Evolutionary conservation across 352 stramenopile species (phyloP).

Genomic region (Globisporangium radiosum): DNA sequence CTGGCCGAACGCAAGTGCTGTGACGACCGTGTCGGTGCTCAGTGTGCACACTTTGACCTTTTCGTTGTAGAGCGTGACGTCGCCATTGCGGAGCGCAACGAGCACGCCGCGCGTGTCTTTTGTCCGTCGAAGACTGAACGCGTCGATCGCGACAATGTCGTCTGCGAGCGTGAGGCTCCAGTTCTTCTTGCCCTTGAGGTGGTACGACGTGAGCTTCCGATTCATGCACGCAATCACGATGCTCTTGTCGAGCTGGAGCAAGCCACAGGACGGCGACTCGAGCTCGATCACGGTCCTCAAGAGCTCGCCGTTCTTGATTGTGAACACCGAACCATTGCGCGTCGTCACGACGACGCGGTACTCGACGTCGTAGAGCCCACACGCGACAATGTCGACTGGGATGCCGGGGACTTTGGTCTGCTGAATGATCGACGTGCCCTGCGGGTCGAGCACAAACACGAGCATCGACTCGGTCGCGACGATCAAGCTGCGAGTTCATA

Average conservation of each 20-base stretch:
- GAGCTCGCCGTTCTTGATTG: slow-evolving; percentile 89
- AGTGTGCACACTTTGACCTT: slow-evolving; percentile 81
- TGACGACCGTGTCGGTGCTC: slow-evolving; percentile 53
- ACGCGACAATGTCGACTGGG: slow-evolving; percentile 70
- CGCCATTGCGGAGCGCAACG: slow-evolving; percentile 77
- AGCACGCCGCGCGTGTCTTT: slow-evolving; percentile 77
- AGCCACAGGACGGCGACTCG: slow-evolving; percentile 62
- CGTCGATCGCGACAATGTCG: slow-evolving; percentile 77
- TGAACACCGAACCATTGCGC: slow-evolving; percentile 82
- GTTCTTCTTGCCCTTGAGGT: slow-evolving; percentile 90
- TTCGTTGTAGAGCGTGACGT: slow-evolving; percentile 87
- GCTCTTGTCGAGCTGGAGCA: slow-evolving; percentile 78
- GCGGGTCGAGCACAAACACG: slow-evolving; percentile 70
- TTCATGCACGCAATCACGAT: slow-evolving; percentile 88
- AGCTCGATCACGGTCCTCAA: slow-evolving; percentile 85
- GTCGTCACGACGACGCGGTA: slow-evolving; percentile 84
- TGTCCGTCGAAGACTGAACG: slow-evolving; percentile 60
- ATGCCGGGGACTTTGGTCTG: slow-evolving; percentile 65
- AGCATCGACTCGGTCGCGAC: slow-evolving; percentile 81
- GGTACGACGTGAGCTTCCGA: slow-evolving; percentile 79
- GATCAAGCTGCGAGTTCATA: slow-evolving; percentile 27
- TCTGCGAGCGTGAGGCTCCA: slow-evolving; percentile 82
- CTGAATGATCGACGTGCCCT: slow-evolving; percentile 64
- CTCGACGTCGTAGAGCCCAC: slow-evolving; percentile 75
- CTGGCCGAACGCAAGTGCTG: slow-evolving; percentile 81